Percentiles rank a stretch among this genome's conserved stretches.
These are phyloP conservation scores for Rehmannia glutinosa DNA, from an alignment of 257 asterid genomes.

Conservation along the genomic window DNA sequence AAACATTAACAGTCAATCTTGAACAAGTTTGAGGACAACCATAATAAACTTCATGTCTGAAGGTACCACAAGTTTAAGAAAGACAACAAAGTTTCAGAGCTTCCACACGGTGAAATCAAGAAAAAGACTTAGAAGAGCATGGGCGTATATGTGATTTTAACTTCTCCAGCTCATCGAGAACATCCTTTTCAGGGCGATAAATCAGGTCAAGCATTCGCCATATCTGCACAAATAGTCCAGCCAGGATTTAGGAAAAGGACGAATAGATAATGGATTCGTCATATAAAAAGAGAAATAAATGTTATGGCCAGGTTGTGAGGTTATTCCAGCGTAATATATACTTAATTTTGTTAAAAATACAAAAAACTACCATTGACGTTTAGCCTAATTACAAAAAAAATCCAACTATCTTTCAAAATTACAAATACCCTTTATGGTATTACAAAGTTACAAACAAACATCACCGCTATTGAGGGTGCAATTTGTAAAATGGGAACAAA, in stretches of 20 bases:
- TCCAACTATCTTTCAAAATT: too few species aligned
- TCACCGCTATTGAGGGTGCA: too few species aligned
- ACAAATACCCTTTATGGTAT: too few species aligned
- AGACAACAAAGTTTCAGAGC: neutral
- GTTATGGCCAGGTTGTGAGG: neutral
- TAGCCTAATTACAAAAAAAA: too few species aligned
- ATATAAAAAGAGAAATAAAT: neutral
- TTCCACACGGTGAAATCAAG: neutral
- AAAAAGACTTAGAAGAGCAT: slow-evolving; percentile 21
- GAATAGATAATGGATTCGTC: neutral
- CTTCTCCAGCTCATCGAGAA: slow-evolving; percentile 39
- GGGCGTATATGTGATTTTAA: slow-evolving; percentile 37
- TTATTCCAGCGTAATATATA: neutral
- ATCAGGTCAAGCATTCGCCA: slow-evolving; percentile 58
- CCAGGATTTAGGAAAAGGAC: neutral
- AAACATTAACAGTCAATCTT: neutral
- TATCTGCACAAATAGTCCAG: slow-evolving; percentile 33
- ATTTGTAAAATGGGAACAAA: too few species aligned
- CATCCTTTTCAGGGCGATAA: slow-evolving; percentile 44
- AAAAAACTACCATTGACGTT: too few species aligned
- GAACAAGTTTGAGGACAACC: neutral
- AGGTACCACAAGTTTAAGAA: neutral
- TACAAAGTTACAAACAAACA: too few species aligned
- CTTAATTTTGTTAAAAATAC: neutral
- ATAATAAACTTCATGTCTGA: neutral